Conservation (phyloP, 2,329 filamentous ascomycete species). For the Waltergamsia citrina region DNA sequence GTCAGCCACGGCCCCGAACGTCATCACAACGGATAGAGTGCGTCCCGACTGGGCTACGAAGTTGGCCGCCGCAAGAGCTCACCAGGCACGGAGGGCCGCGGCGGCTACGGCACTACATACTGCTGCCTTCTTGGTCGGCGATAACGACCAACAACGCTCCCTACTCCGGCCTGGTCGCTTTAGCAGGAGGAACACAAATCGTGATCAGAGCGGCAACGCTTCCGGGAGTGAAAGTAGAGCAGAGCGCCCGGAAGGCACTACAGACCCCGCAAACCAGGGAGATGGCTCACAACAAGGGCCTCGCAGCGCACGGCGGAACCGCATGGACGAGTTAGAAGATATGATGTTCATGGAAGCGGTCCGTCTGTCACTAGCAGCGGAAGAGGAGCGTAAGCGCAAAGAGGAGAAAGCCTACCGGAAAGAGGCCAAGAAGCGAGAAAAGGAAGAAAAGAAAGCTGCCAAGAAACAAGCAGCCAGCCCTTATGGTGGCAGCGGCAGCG, state of each 20-base stretch:
- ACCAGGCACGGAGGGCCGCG: slow-evolving; percentile 77
- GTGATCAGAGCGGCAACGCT: slow-evolving; percentile 18
- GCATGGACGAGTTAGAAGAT: slow-evolving; percentile 85
- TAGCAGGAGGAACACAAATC: slow-evolving; percentile 42
- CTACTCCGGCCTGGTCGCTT: slow-evolving; percentile 39
- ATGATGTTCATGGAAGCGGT: slow-evolving; percentile 99
- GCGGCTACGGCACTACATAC: slow-evolving; percentile 92
- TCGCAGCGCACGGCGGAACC: slow-evolving; percentile 22
- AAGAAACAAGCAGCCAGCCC: slow-evolving; percentile 45
- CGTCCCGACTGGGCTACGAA: slow-evolving; percentile 94
- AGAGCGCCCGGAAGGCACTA: too few relatives aligned
- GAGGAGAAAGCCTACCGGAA: slow-evolving; percentile 50
- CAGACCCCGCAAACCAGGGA: background rate
- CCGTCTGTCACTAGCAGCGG: slow-evolving; percentile 76
- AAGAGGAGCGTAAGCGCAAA: slow-evolving; percentile 85
- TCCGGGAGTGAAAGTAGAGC: too few relatives aligned
- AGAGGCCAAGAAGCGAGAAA: slow-evolving; percentile 76
- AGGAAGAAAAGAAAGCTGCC: slow-evolving; percentile 70
- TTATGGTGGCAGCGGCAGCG: slow-evolving; percentile 20
- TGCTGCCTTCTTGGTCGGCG: slow-evolving; percentile 82
- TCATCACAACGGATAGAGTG: slow-evolving; percentile 87
- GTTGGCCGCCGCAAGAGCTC: slow-evolving; percentile 71
- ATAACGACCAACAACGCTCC: slow-evolving; percentile 38
- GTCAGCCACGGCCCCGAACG: slow-evolving; percentile 73
- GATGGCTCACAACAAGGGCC: background rate